A percentile compares a stretch with the other conserved stretches of the same genome.
phyloP scores from a whole-genome alignment of 805 yeast species.

The Starmerella scarabaei region DNA sequence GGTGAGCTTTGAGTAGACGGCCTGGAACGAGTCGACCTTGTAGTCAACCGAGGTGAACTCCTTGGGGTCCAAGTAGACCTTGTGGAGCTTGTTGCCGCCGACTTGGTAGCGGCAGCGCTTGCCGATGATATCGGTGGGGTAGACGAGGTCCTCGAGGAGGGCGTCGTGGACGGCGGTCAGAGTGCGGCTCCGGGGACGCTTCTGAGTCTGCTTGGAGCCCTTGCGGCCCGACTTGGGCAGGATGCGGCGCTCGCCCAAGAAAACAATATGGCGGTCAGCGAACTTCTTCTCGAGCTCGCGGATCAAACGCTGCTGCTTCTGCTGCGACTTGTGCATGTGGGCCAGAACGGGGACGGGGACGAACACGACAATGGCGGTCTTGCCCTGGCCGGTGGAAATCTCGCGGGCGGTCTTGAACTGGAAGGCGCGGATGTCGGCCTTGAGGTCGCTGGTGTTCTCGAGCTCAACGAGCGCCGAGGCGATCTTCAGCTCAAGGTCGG shows the following conservation, averaged over 20 bases:
- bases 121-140: slow-evolving; percentile 99
- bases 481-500: slow-evolving; percentile 98
- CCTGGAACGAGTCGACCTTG: slow-evolving; percentile 98
- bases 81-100: slow-evolving; percentile 97
- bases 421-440: slow-evolving; percentile 95
- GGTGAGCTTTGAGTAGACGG: slow-evolving; percentile 94
- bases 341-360: slow-evolving; percentile 92
- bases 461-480: slow-evolving; percentile 97
- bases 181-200: slow-evolving; percentile 99
- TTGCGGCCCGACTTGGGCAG: slow-evolving; percentile 95
- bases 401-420: slow-evolving; percentile 98
- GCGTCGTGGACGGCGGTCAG: slow-evolving; percentile 97
- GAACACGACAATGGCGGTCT: slow-evolving; percentile 95
- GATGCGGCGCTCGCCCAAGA: slow-evolving; percentile 99
- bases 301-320: slow-evolving; percentile 82
- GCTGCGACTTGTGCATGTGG: slow-evolving; percentile 93
- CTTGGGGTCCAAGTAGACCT: slow-evolving; percentile 94
- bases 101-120: slow-evolving; percentile 98
- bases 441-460: slow-evolving; percentile 85
- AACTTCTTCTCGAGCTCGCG: slow-evolving; percentile 99
- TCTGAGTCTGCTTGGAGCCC: slow-evolving; percentile 79
- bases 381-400: slow-evolving; percentile 95
- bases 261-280: slow-evolving; percentile 98
- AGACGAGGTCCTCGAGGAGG: slow-evolving; percentile 95
- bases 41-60: slow-evolving; percentile 93